A percentile compares a stretch with the other conserved stretches of the same genome.
These are phyloP conservation scores for Chlorella ohadii DNA, from an alignment of 139 green algal genomes.

Conservation along the genomic window DNA sequence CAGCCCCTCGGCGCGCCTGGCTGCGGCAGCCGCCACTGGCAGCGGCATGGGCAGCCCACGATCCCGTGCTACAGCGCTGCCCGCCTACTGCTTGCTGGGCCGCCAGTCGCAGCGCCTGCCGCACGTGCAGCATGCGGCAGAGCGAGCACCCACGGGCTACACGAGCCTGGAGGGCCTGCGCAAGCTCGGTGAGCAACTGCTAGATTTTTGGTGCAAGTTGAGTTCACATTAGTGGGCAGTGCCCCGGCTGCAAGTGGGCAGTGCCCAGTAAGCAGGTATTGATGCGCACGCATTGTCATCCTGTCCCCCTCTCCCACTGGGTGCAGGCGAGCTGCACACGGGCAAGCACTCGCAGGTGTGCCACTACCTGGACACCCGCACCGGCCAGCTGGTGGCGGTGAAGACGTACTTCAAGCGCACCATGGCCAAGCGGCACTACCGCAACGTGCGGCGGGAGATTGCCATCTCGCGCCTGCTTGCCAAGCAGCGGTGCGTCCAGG, in stretches of 20 bases:
- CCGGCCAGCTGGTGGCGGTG: background rate
- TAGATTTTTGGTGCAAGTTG: background rate
- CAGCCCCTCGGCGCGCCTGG: too few species aligned
- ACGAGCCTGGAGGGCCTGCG: background rate
- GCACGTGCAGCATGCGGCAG: background rate
- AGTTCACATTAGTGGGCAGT: too few species aligned
- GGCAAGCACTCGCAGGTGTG: slow-evolving; percentile 25
- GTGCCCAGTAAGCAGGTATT: too few species aligned
- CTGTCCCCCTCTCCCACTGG: too few species aligned
- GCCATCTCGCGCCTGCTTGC: slow-evolving; percentile 21
- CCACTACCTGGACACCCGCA: slow-evolving; percentile 4
- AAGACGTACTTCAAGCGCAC: slow-evolving; percentile 29
- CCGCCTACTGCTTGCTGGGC: too few species aligned
- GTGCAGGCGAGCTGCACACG: slow-evolving; percentile 28
- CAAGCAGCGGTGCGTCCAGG: background rate
- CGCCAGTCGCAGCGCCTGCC: background rate
- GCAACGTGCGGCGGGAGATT: slow-evolving; percentile 18
- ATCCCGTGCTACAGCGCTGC: too few species aligned
- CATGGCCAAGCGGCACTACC: slow-evolving; percentile 15
- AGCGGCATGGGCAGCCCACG: too few species aligned
- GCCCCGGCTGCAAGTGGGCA: too few species aligned
- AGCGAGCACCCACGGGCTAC: background rate
- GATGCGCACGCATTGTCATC: too few species aligned
- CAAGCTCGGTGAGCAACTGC: background rate
- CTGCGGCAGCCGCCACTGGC: too few species aligned